A percentile compares a stretch with the other conserved stretches of the same genome.
Evolutionary conservation across 441 rosid species (phyloP).

Genomic region (Manihot esculenta): DNA sequence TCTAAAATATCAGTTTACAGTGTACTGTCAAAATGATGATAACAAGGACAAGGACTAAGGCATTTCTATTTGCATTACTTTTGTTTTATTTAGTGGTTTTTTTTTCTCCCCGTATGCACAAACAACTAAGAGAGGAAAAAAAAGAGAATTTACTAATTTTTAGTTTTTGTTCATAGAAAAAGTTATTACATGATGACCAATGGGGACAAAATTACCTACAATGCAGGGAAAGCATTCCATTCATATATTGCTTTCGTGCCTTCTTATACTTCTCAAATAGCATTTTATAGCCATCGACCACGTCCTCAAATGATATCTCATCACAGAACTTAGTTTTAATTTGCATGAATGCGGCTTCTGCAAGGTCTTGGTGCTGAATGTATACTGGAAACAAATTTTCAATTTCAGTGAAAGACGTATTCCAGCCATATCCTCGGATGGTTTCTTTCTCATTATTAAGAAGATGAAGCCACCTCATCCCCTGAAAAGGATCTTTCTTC

Average conservation of each 20-base stretch:
- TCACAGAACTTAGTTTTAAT: slow-evolving; percentile 43
- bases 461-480: slow-evolving; percentile 44
- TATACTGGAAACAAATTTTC: slow-evolving; percentile 23
- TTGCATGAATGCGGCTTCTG: slow-evolving; percentile 33
- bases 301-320: slow-evolving; percentile 39
- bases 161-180: background rate
- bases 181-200: background rate
- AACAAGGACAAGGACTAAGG: background rate
- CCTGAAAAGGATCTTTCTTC: slow-evolving; percentile 33
- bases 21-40: slow-evolving; percentile 1
- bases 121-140: background rate
- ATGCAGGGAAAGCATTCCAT: slow-evolving; percentile 58
- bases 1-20: background rate
- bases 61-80: background rate
- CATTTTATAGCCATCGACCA: slow-evolving; percentile 28
- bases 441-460: slow-evolving; percentile 29
- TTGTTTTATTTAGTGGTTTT: background rate
- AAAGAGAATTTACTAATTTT: background rate
- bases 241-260: slow-evolving; percentile 47
- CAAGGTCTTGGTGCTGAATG: slow-evolving; percentile 27
- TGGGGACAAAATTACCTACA: slow-evolving; percentile 11
- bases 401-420: slow-evolving; percentile 17
- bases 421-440: slow-evolving; percentile 16
- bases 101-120: too few relatives aligned
- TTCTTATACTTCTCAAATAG: slow-evolving; percentile 45